A percentile compares a stretch with the other conserved stretches of the same genome.
Evolutionary conservation across 2,329 filamentous ascomycete species (phyloP).

Genomic region (Fusarium cyanostomum): DNA sequence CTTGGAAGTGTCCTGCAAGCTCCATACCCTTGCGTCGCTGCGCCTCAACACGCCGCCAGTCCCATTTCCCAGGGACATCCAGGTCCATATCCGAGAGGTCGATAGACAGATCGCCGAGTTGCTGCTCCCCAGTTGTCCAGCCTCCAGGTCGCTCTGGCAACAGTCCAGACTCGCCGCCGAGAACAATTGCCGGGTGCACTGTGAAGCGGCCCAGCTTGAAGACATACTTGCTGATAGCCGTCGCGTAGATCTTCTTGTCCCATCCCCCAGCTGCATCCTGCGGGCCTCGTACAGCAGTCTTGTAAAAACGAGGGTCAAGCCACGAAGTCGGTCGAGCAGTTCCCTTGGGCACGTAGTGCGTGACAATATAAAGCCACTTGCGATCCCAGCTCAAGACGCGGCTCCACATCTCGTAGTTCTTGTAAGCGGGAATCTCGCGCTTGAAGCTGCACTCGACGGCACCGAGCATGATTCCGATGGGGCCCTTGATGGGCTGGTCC

Average conservation of each 20-base stretch:
- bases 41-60: constrained; percentile 67
- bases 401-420: constrained; percentile 77
- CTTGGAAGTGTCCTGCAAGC: constrained; percentile 64
- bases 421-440: constrained; percentile 75
- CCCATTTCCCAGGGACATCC: constrained; percentile 56
- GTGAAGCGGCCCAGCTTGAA: constrained; percentile 85
- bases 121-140: constrained; percentile 61
- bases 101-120: constrained; percentile 51
- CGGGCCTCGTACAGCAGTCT: constrained; percentile 52
- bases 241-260: constrained; percentile 74
- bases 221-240: constrained; percentile 81
- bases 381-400: constrained; percentile 78
- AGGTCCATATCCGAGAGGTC: constrained; percentile 51
- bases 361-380: constrained; percentile 83
- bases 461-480: constrained; percentile 73
- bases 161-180: constrained; percentile 73
- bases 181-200: constrained; percentile 80
- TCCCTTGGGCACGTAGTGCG: constrained; percentile 74
- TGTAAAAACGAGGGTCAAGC: constrained; percentile 58
- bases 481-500: constrained; percentile 60
- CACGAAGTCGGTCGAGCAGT: constrained; percentile 64
- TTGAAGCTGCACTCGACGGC: constrained; percentile 79
- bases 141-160: constrained; percentile 78
- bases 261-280: constrained; percentile 55
- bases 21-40: constrained; percentile 65